Base-by-base conservation (phyloP, 441 rosid species). In the Arabidopsis lyrata region DNA sequence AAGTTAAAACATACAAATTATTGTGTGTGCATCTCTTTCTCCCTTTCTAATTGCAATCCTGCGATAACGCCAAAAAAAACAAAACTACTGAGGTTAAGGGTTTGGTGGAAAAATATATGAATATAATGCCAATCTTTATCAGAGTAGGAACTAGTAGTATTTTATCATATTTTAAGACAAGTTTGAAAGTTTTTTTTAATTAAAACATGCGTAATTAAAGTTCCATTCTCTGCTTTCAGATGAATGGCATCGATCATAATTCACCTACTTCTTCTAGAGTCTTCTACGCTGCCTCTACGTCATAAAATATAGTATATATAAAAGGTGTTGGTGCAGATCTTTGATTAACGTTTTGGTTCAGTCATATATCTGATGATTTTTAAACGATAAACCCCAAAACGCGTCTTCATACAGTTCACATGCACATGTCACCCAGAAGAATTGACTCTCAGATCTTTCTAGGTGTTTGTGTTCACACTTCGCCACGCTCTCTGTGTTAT, bases 371-470 rank as follows among this genome's bases (percentile, higher is more conserved):
- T n/a, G 39, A 9, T 10, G 63, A 63, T 10, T 45, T 38, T 53
- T 20, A 63, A 66, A 75, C 68, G 24, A 20, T 12, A 20, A 54
- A 74, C 2, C 31, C 32, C 69, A 35, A 59, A 60, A 75, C 78
- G 78, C 78, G 74, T 75, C 74, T 75, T 39, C 29, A 58, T 49
- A 52, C 66, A 66, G 53, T 57, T 74, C 72, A 58, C 4, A 57
- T 39, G 61, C 77, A 74, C 54, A 74, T 66, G 77, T 74, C 77
- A 74, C 66, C 44, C 66, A 38, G 60, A 58, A 13, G 61, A 74
- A 57, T 74, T 74, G 73, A 74, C 66, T 48, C 66, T 50, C 72
- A 58, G 61, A 74, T 74, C 63, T 74, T 67, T 49, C 72, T 52
- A 11, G 22, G 18, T n/a, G 39, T 60, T 22, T 63, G 61, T 63